Base-by-base conservation (phyloP, 768 basidiomycete species). In the Tricholoma furcatifolium region DNA sequence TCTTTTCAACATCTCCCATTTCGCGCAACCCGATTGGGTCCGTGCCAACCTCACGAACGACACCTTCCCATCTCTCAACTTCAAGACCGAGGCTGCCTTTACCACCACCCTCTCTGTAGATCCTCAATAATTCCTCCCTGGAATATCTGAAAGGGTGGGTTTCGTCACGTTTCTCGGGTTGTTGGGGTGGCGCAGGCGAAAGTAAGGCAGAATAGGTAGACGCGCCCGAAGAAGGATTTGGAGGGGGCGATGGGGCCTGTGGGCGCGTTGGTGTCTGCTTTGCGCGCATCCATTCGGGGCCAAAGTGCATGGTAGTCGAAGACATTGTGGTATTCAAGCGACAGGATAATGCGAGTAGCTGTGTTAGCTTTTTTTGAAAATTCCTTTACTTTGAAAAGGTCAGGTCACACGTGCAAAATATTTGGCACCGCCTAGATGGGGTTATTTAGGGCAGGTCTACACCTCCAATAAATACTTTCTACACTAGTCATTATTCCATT, bases 281-380 rank as follows among this genome's bases (percentile, higher is more conserved):
- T 60, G 84, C 80, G 63, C 91, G 84, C 91, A 93, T 92, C 91
- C 91, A 93, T 72, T 93, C 91, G 43, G 91, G 91, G 64, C 89
- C 91, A 76, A 93, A 93, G 68, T 92, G 91, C 83, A 93, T 88
- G 10, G 88, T 85, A 57, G 88, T 74, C 56, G 77, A 73, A 55
- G 80, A 75, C 79, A 81, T 80, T 54, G 47, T 61, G 56, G 45
- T 53, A 43, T 62, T 65, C 54, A 57, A 57, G 42, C 51, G 58
- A 55, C 53, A 55, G 50, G 53, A 60, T 61, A 55, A 44, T 57
- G 51, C 56, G 60, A 59, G 58, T 53, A 48, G 51, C 53, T 47
- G 51, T 50, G 44, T 47, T 58, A 35, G 31, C 32, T 61, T 65
- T 66, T 66, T 64, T 67, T 53, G 56, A 49, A 65, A 70, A 73